Conservation (phyloP, 2,329 filamentous ascomycete genomes). For the Stachybotrys chartarum region DNA sequence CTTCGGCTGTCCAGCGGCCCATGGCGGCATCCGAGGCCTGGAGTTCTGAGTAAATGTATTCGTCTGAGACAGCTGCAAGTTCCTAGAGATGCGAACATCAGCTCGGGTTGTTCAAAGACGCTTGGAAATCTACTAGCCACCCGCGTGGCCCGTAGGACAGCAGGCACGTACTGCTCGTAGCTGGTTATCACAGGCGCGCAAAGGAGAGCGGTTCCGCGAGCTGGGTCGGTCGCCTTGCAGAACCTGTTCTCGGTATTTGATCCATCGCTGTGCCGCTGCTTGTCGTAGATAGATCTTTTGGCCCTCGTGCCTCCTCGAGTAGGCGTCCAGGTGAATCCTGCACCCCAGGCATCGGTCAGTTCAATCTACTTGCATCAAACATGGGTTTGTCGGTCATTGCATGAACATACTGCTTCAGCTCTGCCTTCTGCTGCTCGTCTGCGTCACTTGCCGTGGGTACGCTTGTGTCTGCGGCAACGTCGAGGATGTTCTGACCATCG, state of each 20-base stretch:
- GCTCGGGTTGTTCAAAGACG: neutral
- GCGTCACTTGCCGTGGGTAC: constrained; percentile 47
- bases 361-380: neutral
- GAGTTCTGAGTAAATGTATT: constrained; percentile 49
- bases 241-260: constrained; percentile 45
- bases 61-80: constrained; percentile 50
- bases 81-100: constrained; percentile 28
- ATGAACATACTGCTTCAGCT: constrained; percentile 50
- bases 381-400: too few relatives aligned
- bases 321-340: constrained; percentile 54
- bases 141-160: neutral
- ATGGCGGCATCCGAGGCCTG: constrained; percentile 43
- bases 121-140: neutral
- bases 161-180: constrained; percentile 44
- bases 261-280: constrained; percentile 52
- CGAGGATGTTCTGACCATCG: constrained; percentile 58
- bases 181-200: constrained; percentile 49
- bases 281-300: constrained; percentile 60
- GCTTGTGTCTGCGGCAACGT: constrained; percentile 54
- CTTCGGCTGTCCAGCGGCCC: constrained; percentile 57
- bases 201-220: constrained; percentile 37
- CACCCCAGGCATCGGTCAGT: constrained; percentile 2
- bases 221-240: constrained; percentile 44
- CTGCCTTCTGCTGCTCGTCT: constrained; percentile 54
- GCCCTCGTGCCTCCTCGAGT: constrained; percentile 52